Conservation (phyloP, 1,139 yeast genomes). For the Spencermartinsiella ligniputridi region DNA sequence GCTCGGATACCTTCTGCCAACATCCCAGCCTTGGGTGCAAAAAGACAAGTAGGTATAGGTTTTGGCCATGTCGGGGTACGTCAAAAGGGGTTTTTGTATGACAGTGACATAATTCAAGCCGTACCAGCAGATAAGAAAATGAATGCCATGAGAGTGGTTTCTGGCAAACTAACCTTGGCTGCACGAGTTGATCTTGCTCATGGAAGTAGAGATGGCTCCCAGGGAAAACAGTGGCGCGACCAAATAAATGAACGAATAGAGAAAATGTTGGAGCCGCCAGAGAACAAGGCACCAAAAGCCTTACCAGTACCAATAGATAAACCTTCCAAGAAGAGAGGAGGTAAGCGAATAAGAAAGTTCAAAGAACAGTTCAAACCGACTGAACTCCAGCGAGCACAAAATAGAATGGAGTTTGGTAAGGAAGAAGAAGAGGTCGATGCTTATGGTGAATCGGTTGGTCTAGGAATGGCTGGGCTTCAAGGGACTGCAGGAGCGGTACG, state of each 20-base stretch:
- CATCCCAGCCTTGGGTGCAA: constrained; percentile 71
- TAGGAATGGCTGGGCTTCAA: constrained; percentile 60
- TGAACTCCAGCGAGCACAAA: constrained; percentile 77
- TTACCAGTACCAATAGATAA: constrained; percentile 78
- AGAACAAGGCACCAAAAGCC: constrained; percentile 62
- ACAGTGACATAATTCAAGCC: constrained; percentile 34
- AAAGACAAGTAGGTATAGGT: constrained; percentile 46
- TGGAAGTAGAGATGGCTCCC: constrained; percentile 43
- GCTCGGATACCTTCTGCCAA: constrained; percentile 80
- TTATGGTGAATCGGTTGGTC: constrained; percentile 72
- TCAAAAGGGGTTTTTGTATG: constrained; percentile 55
- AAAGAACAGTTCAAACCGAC: constrained; percentile 79
- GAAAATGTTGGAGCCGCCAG: constrained; percentile 76
- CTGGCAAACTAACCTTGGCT: constrained; percentile 78
- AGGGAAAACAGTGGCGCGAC: constrained; percentile 54
- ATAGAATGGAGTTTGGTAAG: constrained; percentile 78
- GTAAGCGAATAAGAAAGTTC: constrained; percentile 70
- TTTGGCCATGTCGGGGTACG: constrained; percentile 44
- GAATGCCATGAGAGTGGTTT: constrained; percentile 71
- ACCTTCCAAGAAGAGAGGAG: constrained; percentile 82
- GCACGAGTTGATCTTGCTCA: constrained; percentile 69
- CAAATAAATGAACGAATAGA: constrained; percentile 65
- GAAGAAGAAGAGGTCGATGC: constrained; percentile 58
- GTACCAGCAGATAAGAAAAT: constrained; percentile 56
- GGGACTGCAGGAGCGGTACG: constrained; percentile 32